Evolutionary conservation across 2,329 filamentous ascomycete species (phyloP).

Genomic region (Aureobasidium melanogenum): DNA sequence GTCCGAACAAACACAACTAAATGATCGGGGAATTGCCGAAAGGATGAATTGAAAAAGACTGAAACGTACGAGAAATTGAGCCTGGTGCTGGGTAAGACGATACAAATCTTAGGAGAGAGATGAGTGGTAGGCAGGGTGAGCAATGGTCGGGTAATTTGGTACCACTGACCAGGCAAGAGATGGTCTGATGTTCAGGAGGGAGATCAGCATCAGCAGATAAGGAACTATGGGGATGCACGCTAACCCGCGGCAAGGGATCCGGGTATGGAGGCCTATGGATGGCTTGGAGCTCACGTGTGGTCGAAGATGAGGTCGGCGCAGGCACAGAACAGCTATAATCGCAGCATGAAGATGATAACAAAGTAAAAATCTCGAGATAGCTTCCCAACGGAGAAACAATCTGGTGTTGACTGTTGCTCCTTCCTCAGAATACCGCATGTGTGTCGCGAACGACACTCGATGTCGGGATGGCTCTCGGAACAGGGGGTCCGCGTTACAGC

Average conservation of each 20-base stretch:
- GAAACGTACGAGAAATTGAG: not conserved
- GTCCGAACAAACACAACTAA: not conserved
- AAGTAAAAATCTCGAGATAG: no score
- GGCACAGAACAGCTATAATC: not conserved
- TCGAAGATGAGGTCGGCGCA: not conserved
- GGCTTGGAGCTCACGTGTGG: not conserved
- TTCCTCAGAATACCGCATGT: not conserved
- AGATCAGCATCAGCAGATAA: conserved; percentile 3
- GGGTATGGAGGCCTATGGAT: not conserved
- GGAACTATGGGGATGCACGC: not conserved
- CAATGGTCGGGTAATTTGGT: conserved; percentile 5
- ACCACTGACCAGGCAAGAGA: conserved; percentile 2
- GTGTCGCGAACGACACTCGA: not conserved
- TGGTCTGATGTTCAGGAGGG: conserved; percentile 5
- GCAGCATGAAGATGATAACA: no score
- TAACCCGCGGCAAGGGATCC: not conserved
- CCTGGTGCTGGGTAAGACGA: not conserved
- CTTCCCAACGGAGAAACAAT: no score
- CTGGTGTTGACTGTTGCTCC: not conserved
- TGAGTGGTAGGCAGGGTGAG: not conserved
- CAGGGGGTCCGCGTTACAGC: not conserved
- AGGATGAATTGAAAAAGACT: not conserved
- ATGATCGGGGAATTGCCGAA: no score
- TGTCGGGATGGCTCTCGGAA: not conserved
- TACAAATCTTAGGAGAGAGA: not conserved